A percentile compares a stretch with the other conserved stretches of the same genome.
Conservation (phyloP, 163 green algal genomes). For the Chlamydomonas reinhardtii region DNA sequence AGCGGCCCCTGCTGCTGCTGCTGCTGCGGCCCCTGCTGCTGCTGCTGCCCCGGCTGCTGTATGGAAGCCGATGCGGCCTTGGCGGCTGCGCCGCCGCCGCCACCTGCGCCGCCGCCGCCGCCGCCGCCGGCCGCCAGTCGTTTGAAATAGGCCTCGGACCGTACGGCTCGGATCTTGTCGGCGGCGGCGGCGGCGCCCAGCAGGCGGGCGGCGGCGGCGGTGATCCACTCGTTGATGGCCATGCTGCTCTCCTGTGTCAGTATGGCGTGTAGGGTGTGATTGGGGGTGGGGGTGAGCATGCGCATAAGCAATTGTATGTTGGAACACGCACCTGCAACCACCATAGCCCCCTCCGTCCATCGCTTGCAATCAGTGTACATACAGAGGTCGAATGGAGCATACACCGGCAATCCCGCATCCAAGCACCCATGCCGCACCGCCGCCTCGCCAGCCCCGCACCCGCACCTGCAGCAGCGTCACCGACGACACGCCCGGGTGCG, state of each 20-base stretch:
- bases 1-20: slow-evolving; percentile 4
- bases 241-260: slow-evolving; percentile 18
- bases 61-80: not conserved
- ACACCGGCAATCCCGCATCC: no score
- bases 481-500: not conserved
- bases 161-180: slow-evolving; percentile 9
- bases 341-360: no score
- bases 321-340: no score
- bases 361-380: no score
- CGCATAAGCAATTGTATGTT: no score
- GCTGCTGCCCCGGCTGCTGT: not conserved
- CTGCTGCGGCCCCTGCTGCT: not conserved
- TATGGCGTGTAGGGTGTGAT: no score
- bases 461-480: slow-evolving; percentile 44
- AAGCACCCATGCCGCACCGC: no score
- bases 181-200: not conserved
- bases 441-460: not conserved
- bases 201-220: not conserved
- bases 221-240: slow-evolving; percentile 9
- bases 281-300: no score
- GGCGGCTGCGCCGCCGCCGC: no score
- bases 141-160: slow-evolving; percentile 45
- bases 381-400: no score
- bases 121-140: not conserved
- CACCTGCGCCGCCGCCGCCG: no score